Evolutionary conservation across 345 rosid species (phyloP).

Genomic region (Xanthoceras sorbifolium): DNA sequence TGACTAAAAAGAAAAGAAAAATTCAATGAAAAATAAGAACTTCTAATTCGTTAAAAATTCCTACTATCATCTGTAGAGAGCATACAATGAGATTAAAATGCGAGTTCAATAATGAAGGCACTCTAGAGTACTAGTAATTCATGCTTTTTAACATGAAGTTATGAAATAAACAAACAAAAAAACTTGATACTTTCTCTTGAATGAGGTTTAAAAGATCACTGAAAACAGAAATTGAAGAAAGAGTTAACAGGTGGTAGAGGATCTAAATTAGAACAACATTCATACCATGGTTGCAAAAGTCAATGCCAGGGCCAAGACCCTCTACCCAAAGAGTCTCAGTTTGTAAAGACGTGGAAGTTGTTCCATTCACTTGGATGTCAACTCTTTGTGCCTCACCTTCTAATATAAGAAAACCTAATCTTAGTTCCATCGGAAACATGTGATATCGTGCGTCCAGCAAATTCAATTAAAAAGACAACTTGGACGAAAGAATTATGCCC

Average conservation of each 20-base stretch:
- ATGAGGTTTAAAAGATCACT: not conserved
- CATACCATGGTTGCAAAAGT: slow-evolving; percentile 96
- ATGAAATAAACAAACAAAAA: slow-evolving; percentile 1
- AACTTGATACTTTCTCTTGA: not conserved
- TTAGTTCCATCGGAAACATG: slow-evolving; percentile 22
- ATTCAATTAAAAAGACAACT: no score
- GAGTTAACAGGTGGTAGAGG: not conserved
- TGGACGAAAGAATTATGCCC: not conserved
- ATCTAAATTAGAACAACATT: slow-evolving; percentile 11
- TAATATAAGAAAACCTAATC: slow-evolving; percentile 25
- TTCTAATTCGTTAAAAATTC: not conserved
- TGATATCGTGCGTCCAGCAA: slow-evolving; percentile 10
- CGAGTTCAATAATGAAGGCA: not conserved
- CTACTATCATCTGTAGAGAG: not conserved
- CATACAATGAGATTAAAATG: not conserved
- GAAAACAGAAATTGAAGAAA: not conserved
- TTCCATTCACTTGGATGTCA: slow-evolving; percentile 34
- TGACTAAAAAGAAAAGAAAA: not conserved
- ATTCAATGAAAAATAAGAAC: not conserved
- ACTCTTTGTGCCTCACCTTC: slow-evolving; percentile 29
- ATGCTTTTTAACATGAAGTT: not conserved
- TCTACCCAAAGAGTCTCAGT: slow-evolving; percentile 87
- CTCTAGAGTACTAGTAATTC: not conserved
- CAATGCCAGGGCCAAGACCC: slow-evolving; percentile 97
- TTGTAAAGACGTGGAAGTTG: slow-evolving; percentile 33